Percentiles rank a stretch among this genome's conserved stretches.
Evolutionary conservation across 441 rosid species (phyloP).

Genomic region (Cnidoscolus chayamansa): DNA sequence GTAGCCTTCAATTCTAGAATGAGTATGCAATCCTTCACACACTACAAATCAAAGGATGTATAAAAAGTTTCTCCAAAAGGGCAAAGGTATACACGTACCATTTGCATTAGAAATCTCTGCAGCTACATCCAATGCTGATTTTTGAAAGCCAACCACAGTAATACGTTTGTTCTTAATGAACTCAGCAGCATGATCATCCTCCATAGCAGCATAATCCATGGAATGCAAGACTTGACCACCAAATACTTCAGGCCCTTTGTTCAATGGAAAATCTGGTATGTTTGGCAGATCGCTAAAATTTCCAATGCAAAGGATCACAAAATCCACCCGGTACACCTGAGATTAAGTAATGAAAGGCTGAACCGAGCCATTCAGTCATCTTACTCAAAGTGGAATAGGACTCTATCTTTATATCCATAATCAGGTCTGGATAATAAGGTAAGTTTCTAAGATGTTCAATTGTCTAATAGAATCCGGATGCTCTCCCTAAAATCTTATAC

Average conservation of each 20-base stretch:
- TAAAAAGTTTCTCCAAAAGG: no score
- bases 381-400: no score
- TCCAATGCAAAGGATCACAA: constrained; percentile 46
- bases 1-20: no score
- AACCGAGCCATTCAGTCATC: no score
- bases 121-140: constrained; percentile 48
- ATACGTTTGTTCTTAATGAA: constrained; percentile 32
- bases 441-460: no score
- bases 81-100: not conserved
- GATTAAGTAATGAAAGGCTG: not conserved
- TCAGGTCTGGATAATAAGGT: no score
- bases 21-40: no score
- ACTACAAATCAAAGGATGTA: no score
- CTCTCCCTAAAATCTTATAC: no score
- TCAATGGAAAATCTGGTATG: constrained; percentile 32
- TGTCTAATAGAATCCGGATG: no score
- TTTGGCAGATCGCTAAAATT: constrained; percentile 41
- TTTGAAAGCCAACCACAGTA: constrained; percentile 40
- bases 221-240: constrained; percentile 40
- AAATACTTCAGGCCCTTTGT: constrained; percentile 39
- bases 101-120: constrained; percentile 34
- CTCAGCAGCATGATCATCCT: constrained; percentile 20
- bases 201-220: constrained; percentile 44
- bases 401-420: no score
- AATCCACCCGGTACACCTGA: constrained; percentile 36